phyloP scores from a whole-genome alignment of 2,329 filamentous ascomycete species.

The Fusarium sp. region DNA sequence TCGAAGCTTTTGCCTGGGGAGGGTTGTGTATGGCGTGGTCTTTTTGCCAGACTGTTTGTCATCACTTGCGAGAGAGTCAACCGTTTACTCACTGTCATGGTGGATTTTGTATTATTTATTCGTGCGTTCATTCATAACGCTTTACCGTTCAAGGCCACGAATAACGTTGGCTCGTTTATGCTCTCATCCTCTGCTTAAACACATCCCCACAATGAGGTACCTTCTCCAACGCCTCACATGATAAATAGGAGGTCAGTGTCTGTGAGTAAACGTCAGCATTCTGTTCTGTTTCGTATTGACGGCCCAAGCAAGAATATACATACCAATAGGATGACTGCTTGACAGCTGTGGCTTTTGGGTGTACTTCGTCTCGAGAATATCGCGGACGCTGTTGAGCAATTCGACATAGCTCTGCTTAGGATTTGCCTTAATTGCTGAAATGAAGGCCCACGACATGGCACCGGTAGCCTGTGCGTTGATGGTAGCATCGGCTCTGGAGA shows the following conservation, averaged over 20 bases:
- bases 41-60: not conserved
- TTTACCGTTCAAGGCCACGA: not conserved
- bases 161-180: not conserved
- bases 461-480: conserved; percentile 92
- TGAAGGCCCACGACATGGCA: conserved; percentile 98
- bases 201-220: conserved; percentile 65
- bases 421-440: conserved; percentile 89
- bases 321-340: conserved; percentile 95
- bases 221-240: conserved; percentile 60
- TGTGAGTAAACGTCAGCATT: conserved; percentile 49
- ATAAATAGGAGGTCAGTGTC: conserved; percentile 76
- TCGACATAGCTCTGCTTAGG: conserved; percentile 96
- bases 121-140: conserved; percentile 10
- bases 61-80: no score
- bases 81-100: not conserved
- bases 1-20: not conserved
- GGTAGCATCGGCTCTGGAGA: conserved; percentile 82
- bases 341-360: conserved; percentile 95
- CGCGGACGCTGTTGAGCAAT: conserved; percentile 93
- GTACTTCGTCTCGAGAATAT: conserved; percentile 88
- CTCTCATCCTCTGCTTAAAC: conserved; percentile 1
- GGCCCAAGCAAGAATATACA: conserved; percentile 51
- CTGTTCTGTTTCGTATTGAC: no score
- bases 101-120: not conserved
- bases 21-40: no score